Conservation (phyloP, 164 flowering plant genomes). For the Vitis rotundifolia region DNA sequence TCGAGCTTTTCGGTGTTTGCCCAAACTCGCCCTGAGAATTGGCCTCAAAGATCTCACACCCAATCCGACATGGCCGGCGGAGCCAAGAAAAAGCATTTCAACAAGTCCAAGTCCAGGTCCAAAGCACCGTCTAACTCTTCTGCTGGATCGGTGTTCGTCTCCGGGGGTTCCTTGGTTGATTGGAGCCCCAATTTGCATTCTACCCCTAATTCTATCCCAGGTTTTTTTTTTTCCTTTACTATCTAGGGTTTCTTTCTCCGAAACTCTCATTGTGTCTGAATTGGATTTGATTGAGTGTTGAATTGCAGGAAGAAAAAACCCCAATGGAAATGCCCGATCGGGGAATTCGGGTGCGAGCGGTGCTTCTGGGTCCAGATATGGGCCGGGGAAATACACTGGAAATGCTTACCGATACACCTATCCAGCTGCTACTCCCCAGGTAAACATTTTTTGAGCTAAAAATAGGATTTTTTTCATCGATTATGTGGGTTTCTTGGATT, state of each 20-base stretch:
- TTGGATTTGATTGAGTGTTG: conserved; percentile 6
- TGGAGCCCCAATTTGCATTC: too few relatives aligned
- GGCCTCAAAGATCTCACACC: too few relatives aligned
- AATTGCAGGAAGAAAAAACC: conserved; percentile 33
- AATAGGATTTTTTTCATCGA: not conserved
- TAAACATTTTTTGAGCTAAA: conserved; percentile 1
- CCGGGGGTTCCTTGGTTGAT: too few relatives aligned
- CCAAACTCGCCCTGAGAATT: too few relatives aligned
- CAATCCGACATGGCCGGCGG: too few relatives aligned
- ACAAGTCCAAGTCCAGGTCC: too few relatives aligned
- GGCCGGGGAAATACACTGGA: conserved; percentile 10
- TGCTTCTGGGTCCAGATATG: conserved; percentile 23
- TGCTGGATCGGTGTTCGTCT: too few relatives aligned
- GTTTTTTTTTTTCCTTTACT: not conserved
- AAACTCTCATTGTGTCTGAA: not conserved
- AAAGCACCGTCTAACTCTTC: too few relatives aligned
- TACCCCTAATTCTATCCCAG: too few relatives aligned
- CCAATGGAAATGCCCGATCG: conserved; percentile 16
- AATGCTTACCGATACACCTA: conserved; percentile 36
- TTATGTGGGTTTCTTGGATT: not conserved
- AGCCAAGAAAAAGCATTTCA: too few relatives aligned
- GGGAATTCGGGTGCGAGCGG: conserved; percentile 13
- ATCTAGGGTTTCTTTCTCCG: not conserved
- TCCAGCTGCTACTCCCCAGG: conserved; percentile 38
- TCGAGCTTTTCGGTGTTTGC: too few relatives aligned